Evolutionary conservation across 306 rosid genomes (phyloP).

Genomic region (Sindora glabra): DNA sequence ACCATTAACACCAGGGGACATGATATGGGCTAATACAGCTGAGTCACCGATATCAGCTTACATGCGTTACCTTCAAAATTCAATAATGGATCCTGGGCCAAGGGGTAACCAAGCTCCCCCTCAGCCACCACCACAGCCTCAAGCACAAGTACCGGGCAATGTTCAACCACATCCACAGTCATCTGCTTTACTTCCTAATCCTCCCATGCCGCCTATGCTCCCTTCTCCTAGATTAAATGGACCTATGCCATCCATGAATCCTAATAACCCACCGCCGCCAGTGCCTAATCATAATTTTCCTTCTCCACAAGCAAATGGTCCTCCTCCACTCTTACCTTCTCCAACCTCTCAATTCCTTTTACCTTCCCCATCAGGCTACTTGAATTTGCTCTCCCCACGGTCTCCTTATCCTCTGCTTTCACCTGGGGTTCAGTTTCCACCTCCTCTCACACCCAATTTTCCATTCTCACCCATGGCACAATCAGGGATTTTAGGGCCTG

Average conservation of each 20-base stretch:
- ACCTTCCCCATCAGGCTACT: slow-evolving; percentile 75
- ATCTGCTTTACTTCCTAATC: slow-evolving; percentile 60
- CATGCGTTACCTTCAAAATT: slow-evolving; percentile 82
- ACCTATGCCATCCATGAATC: slow-evolving; percentile 34
- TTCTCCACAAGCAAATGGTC: slow-evolving; percentile 42
- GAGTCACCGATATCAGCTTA: slow-evolving; percentile 92
- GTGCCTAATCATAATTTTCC: slow-evolving; percentile 33
- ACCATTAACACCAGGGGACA: slow-evolving; percentile 40
- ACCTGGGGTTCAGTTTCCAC: slow-evolving; percentile 78
- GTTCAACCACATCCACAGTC: slow-evolving; percentile 29
- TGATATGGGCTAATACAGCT: slow-evolving; percentile 48
- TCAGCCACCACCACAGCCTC: slow-evolving; percentile 31
- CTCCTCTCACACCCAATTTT: slow-evolving; percentile 67
- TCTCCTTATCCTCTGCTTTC: slow-evolving; percentile 75
- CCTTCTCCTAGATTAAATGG: slow-evolving; percentile 53
- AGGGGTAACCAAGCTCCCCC: slow-evolving; percentile 35
- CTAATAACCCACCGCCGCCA: slow-evolving; percentile 30
- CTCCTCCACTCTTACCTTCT: slow-evolving; percentile 68
- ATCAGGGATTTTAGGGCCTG: slow-evolving; percentile 85
- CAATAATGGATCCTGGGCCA: slow-evolving; percentile 57
- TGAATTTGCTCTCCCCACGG: slow-evolving; percentile 63
- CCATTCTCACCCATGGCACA: slow-evolving; percentile 67
- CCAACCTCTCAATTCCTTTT: slow-evolving; percentile 80
- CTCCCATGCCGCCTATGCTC: slow-evolving; percentile 31
- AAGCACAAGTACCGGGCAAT: slow-evolving; percentile 30